Conservation (phyloP, 495 filamentous ascomycete genomes). For the Daldinia concentrica region DNA sequence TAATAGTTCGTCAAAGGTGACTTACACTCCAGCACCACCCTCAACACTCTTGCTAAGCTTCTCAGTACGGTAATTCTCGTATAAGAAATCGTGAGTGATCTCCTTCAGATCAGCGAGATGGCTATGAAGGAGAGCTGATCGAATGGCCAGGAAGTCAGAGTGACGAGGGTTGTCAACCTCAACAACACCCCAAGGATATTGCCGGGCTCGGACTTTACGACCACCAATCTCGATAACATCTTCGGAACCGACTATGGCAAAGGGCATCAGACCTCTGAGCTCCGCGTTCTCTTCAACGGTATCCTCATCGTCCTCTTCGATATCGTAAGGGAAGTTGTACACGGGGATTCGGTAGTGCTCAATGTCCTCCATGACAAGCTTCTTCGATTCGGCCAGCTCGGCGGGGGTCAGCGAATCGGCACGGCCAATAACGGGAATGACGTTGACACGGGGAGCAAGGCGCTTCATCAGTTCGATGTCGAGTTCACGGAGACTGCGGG, state of each 20-base stretch:
- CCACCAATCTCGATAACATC: conserved; percentile 93
- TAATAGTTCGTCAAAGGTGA: conserved; percentile 39
- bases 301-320: conserved; percentile 99
- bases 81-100: conserved; percentile 99
- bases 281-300: conserved; percentile 99
- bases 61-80: conserved; percentile 99
- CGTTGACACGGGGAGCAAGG: conserved; percentile 96
- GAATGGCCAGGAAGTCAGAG: conserved; percentile 97
- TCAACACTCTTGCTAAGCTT: conserved; percentile 99
- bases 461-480: conserved; percentile 99
- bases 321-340: conserved; percentile 99
- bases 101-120: conserved; percentile 98
- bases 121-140: conserved; percentile 94
- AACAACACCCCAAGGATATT: conserved; percentile 99
- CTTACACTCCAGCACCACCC: conserved; percentile 85
- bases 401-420: conserved; percentile 96
- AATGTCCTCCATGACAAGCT: conserved; percentile 99
- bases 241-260: conserved; percentile 97
- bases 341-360: conserved; percentile 99
- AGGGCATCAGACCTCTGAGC: conserved; percentile 95
- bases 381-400: conserved; percentile 98
- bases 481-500: conserved; percentile 86
- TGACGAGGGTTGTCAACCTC: conserved; percentile 99
- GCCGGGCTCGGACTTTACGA: conserved; percentile 88
- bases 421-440: conserved; percentile 98